These are phyloP conservation scores for Ascochyta lentis DNA, from an alignment of 2,329 filamentous ascomycete genomes.

Conservation along the genomic window DNA sequence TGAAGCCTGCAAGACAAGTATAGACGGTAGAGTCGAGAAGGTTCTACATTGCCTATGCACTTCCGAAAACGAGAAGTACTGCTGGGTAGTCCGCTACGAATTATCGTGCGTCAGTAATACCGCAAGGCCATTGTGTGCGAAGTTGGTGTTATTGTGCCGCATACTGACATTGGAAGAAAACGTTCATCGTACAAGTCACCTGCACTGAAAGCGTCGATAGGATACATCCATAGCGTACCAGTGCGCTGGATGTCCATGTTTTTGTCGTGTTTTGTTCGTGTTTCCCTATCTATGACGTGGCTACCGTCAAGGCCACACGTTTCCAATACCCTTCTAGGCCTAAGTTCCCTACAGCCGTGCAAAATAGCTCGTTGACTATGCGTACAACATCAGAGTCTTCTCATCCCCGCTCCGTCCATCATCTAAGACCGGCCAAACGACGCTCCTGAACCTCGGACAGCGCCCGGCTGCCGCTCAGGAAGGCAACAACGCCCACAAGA, in stretches of 20 bases:
- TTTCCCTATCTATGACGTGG: not conserved
- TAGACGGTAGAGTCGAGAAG: not conserved
- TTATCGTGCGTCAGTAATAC: too few relatives aligned
- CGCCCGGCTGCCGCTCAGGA: constrained; percentile 87
- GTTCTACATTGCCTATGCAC: too few relatives aligned
- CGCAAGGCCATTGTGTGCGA: too few relatives aligned
- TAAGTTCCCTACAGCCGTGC: not conserved
- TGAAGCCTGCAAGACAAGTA: constrained; percentile 36
- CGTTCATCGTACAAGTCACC: too few relatives aligned
- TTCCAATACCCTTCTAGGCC: not conserved
- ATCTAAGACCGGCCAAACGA: constrained; percentile 75
- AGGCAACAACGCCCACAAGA: constrained; percentile 72
- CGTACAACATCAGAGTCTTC: not conserved
- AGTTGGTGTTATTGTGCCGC: too few relatives aligned
- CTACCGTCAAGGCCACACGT: not conserved
- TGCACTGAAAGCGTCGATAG: too few relatives aligned
- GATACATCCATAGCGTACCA: too few relatives aligned
- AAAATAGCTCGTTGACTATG: not conserved
- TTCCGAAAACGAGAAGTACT: too few relatives aligned
- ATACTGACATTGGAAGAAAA: too few relatives aligned
- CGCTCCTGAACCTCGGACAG: constrained; percentile 91
- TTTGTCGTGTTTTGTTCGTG: not conserved
- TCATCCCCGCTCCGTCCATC: constrained; percentile 22
- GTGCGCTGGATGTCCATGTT: not conserved
- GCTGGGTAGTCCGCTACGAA: too few relatives aligned